These are phyloP conservation scores for Anthoceros angustus DNA, from an alignment of 225 moss, liverwort and hornwort genomes.

Conservation along the genomic window DNA sequence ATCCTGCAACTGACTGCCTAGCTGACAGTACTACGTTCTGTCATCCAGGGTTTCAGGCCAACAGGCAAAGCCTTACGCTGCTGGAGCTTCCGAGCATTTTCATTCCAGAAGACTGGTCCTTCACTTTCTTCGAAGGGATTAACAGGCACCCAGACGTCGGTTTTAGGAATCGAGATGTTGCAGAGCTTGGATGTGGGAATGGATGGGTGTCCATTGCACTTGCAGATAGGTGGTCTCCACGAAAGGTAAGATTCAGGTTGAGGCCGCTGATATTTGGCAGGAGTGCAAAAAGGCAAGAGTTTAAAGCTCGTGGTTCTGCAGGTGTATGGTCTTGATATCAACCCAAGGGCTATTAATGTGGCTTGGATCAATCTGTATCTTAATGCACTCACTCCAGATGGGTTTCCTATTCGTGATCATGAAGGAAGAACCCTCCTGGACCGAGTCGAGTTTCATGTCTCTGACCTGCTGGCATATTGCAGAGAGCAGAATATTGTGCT, in stretches of 20 bases:
- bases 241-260: constrained; percentile 31
- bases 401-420: constrained; percentile 59
- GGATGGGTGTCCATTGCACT: constrained; percentile 99
- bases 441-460: constrained; percentile 91
- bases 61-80: constrained; percentile 56
- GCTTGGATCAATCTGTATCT: constrained; percentile 92
- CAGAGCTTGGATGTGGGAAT: constrained; percentile 92
- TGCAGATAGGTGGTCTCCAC: constrained; percentile 82
- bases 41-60: constrained; percentile 46
- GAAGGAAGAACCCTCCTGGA: constrained; percentile 80
- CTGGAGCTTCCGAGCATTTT: constrained; percentile 96
- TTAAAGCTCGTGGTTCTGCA: constrained; percentile 13
- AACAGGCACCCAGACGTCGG: constrained; percentile 92
- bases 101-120: constrained; percentile 96
- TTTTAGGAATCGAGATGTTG: constrained; percentile 80
- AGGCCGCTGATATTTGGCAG: background rate
- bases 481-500: constrained; percentile 60
- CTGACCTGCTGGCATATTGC: constrained; percentile 85
- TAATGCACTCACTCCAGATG: constrained; percentile 72
- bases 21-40: background rate
- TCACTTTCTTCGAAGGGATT: constrained; percentile 97
- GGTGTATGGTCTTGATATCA: constrained; percentile 94
- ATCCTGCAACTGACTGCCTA: background rate
- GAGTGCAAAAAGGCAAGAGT: too few species aligned
- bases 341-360: constrained; percentile 90